phyloP scores from a whole-genome alignment of 176 grass and related monocot genomes.

The Raddia distichophylla region DNA sequence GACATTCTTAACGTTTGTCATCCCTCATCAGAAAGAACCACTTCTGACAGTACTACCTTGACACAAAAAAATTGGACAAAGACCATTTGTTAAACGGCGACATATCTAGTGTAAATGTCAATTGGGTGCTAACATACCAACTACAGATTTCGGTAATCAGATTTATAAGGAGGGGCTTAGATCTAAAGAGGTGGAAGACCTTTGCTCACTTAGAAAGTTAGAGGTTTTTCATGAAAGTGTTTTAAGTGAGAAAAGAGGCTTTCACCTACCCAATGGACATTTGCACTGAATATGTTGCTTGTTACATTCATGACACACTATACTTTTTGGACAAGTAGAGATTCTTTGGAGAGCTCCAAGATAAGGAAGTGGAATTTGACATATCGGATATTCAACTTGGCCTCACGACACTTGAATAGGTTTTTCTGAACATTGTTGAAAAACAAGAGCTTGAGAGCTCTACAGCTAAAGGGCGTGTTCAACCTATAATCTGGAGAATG shows the following conservation, averaged over 20 bases:
- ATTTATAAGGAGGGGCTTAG: too few relatives aligned
- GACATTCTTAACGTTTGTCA: constrained; percentile 90
- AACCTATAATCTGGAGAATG: constrained; percentile 63
- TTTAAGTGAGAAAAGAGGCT: too few relatives aligned
- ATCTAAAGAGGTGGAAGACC: too few relatives aligned
- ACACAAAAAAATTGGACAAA: constrained; percentile 5
- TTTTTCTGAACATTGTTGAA: constrained; percentile 94
- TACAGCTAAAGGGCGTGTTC: constrained; percentile 70
- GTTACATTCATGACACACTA: neutral
- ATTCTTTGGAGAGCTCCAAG: constrained; percentile 87
- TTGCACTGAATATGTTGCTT: too few relatives aligned
- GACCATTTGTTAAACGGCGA: neutral
- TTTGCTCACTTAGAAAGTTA: too few relatives aligned
- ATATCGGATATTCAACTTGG: constrained; percentile 95
- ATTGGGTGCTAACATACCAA: too few relatives aligned
- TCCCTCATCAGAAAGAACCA: constrained; percentile 84
- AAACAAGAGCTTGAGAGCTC: constrained; percentile 89
- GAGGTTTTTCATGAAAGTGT: too few relatives aligned
- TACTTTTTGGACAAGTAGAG: constrained; percentile 51
- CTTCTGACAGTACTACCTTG: constrained; percentile 74
- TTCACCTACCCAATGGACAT: too few relatives aligned
- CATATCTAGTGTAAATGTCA: too few relatives aligned
- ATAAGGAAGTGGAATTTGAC: constrained; percentile 79
- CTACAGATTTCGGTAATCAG: too few relatives aligned
- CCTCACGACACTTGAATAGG: constrained; percentile 91